Evolutionary conservation across 176 grass and related monocot species (phyloP), one percentile per base, ranked within the genome.

Genomic region (Themeda triandra): DNA sequence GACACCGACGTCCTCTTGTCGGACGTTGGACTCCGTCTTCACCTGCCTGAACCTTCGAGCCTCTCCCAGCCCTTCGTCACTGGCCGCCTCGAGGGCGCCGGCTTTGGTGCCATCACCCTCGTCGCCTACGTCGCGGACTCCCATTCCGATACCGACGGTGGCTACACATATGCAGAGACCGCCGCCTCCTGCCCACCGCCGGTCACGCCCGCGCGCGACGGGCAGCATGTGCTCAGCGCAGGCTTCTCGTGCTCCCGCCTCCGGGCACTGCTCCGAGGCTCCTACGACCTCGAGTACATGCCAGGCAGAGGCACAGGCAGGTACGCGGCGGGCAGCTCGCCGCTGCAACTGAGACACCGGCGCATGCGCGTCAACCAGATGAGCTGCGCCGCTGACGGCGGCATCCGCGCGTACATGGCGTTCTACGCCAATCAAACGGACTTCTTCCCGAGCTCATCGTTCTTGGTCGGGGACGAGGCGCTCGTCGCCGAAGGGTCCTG

Each of bases 401-500:
- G 12, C 13, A 13, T 65, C 4, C 27, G 63, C 63, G 13, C 13
- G 4, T 65, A 65, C 63, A 6, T 65, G 12, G 28, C 28, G 27
- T 31, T 65, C 28, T 29, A 65, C 63, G 63, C 27, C 12, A 14
- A 65, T 8, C 63, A 30, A 15, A 7, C 63, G 63, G 63, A 17
- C 27, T 13, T 28, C 25, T 65, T 65, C 11, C 63, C 25, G 6
- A 54, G 14, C 49, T 54, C 49, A 19, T 0, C 2, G 49, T 54
- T 54, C 49, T 7, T 21, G 31, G 31, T 88, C 1, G 49, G 42
- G 2, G 72, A 85, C 14, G 80, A 46, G 71, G 88, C 82, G 1
- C 54, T 87, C 11, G 87, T 88, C 21, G 94, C 68, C 11, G 92
- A 97, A 59, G 92, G 92, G 74, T 84, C 40, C 58, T 94, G 89